These are phyloP conservation scores for Cupressus sempervirens DNA, from an alignment of 75 land plant genomes.

Conservation along the genomic window DNA sequence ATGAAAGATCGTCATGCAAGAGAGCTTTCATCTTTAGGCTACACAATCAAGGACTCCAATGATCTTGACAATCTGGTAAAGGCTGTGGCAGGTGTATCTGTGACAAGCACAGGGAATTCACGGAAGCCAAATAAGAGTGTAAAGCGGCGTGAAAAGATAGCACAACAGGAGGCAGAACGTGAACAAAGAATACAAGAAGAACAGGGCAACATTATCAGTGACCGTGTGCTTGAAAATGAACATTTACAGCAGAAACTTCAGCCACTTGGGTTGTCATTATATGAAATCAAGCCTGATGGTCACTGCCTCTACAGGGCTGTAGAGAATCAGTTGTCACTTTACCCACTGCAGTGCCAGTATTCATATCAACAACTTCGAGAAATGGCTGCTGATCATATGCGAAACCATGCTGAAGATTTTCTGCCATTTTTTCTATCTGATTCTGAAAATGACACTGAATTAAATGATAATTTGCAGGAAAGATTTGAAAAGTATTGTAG, in stretches of 20 bases:
- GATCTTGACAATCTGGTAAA: slow-evolving; percentile 59
- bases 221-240: slow-evolving; percentile 62
- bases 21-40: slow-evolving; percentile 80
- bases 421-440: slow-evolving; percentile 82
- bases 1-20: slow-evolving; percentile 67
- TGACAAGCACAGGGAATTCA: slow-evolving; percentile 23
- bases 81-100: slow-evolving; percentile 82
- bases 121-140: slow-evolving; percentile 59
- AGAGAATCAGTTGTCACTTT: slow-evolving; percentile 70
- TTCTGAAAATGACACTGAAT: slow-evolving; percentile 26
- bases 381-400: slow-evolving; percentile 84
- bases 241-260: slow-evolving; percentile 54
- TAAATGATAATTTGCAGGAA: slow-evolving; percentile 30
- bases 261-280: slow-evolving; percentile 72
- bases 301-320: slow-evolving; percentile 93
- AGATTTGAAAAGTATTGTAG: slow-evolving; percentile 76
- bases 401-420: slow-evolving; percentile 58
- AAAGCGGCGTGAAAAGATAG: slow-evolving; percentile 67
- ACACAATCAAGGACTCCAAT: slow-evolving; percentile 29
- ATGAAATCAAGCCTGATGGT: slow-evolving; percentile 94
- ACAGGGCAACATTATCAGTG: slow-evolving; percentile 59
- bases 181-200: slow-evolving; percentile 90
- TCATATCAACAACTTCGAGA: slow-evolving; percentile 66
- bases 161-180: slow-evolving; percentile 83
- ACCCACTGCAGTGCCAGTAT: slow-evolving; percentile 39